Conservation (phyloP, 2,329 filamentous ascomycete species). For the Pochonia chlamydosporia region DNA sequence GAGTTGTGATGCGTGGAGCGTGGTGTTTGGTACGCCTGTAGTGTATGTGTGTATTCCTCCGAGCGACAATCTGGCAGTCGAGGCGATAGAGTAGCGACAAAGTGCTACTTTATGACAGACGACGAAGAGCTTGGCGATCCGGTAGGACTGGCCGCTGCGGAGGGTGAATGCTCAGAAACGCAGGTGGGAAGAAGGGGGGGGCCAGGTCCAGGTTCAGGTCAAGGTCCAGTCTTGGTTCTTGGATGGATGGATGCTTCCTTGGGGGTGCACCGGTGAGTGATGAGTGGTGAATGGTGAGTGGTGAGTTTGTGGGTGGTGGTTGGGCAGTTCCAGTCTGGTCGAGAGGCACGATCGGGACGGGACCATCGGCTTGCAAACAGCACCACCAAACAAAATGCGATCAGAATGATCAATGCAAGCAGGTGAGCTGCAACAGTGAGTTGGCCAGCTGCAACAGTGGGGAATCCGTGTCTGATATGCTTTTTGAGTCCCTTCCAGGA, state of each 20-base stretch:
- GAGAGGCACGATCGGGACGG: no score
- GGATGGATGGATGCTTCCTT: not conserved
- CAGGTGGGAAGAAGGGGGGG: not conserved
- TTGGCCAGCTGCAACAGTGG: conserved; percentile 2
- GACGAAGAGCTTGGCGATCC: conserved; percentile 1
- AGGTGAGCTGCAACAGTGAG: conserved; percentile 2
- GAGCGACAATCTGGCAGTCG: not conserved
- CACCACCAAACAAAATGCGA: not conserved
- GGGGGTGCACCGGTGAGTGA: no score
- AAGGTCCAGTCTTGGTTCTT: not conserved
- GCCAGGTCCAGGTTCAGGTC: not conserved
- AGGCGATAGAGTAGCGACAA: not conserved
- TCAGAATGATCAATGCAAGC: conserved; percentile 5
- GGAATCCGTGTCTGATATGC: conserved; percentile 10
- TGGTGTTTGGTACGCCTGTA: not conserved
- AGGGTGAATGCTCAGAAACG: not conserved
- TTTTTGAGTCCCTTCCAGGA: conserved; percentile 4
- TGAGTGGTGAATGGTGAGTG: not conserved
- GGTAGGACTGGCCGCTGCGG: not conserved
- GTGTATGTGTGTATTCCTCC: no score
- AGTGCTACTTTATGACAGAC: no score
- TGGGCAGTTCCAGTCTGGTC: not conserved
- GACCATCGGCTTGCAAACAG: not conserved
- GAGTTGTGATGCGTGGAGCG: not conserved
- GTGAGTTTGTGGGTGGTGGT: conserved; percentile 1